Evolutionary conservation across 805 yeast species (phyloP).

Genomic region (Saccharomycopsis lassenensis): DNA sequence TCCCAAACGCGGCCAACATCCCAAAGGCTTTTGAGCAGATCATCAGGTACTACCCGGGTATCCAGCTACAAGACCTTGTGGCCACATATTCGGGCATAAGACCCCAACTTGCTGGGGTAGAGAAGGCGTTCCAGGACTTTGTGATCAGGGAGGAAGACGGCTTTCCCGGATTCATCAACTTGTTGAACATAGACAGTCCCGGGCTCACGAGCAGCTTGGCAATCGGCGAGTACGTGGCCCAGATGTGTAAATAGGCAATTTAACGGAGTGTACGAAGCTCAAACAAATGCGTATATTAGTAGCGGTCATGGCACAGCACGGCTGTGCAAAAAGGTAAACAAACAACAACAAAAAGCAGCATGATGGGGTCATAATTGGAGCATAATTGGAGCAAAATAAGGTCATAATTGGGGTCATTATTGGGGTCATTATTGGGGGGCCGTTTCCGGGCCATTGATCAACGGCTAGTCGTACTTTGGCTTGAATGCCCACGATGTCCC

Average conservation of each 20-base stretch:
- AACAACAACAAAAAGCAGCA: too few species aligned
- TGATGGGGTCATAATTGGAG: too few species aligned
- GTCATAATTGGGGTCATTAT: too few species aligned
- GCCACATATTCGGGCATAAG: conserved; percentile 77
- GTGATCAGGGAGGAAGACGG: conserved; percentile 59
- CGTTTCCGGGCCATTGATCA: too few species aligned
- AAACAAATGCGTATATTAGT: too few species aligned
- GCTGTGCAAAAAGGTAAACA: too few species aligned
- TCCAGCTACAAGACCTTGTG: conserved; percentile 38
- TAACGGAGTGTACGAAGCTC: too few species aligned
- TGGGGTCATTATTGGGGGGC: too few species aligned
- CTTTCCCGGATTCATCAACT: conserved; percentile 67
- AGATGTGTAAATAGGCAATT: too few species aligned
- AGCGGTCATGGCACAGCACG: too few species aligned
- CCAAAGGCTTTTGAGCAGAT: conserved; percentile 49
- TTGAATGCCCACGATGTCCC: conserved; percentile 18
- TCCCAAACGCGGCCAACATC: conserved; percentile 38
- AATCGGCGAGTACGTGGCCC: conserved; percentile 58
- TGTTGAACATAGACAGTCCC: conserved; percentile 83
- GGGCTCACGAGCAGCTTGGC: conserved; percentile 80
- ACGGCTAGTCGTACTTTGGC: conserved; percentile 17
- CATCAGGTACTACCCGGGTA: conserved; percentile 49
- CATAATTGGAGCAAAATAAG: too few species aligned
- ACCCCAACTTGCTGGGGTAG: conserved; percentile 55
- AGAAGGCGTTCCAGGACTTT: conserved; percentile 55